A percentile compares a stretch with the other conserved stretches of the same genome.
These are phyloP conservation scores for Smallanthus sonchifolius DNA, from an alignment of 129 eudicot species.

Conservation along the genomic window DNA sequence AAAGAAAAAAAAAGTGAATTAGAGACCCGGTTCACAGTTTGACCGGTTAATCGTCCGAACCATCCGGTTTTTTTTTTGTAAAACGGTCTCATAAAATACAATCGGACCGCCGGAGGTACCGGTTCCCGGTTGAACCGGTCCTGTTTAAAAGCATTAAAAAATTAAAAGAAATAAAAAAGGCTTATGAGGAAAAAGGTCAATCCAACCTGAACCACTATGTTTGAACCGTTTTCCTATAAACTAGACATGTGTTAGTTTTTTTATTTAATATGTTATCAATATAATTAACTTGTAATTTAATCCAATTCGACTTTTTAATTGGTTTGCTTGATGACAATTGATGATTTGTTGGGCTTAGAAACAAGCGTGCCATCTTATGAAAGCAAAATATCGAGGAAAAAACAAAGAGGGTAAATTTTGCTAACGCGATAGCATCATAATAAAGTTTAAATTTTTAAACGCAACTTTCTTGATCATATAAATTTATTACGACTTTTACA, in stretches of 20 bases:
- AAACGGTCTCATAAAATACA: too few species aligned
- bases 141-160: too few species aligned
- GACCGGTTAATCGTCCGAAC: too few species aligned
- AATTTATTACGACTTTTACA: not conserved
- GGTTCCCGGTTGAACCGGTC: too few species aligned
- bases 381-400: not conserved
- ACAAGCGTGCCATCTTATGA: conserved; percentile 22
- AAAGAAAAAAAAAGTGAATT: too few species aligned
- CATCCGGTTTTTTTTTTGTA: too few species aligned
- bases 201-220: not conserved
- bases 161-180: not conserved
- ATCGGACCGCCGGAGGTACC: too few species aligned
- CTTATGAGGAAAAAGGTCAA: not conserved
- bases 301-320: not conserved
- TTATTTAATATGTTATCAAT: not conserved
- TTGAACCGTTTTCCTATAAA: not conserved
- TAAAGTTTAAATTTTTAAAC: not conserved
- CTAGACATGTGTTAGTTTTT: not conserved
- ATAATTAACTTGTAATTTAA: not conserved
- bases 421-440: not conserved
- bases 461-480: too few species aligned
- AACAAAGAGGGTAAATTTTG: not conserved
- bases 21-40: too few species aligned
- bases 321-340: not conserved
- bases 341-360: conserved; percentile 10